These are phyloP conservation scores for Pythium sp. DNA, from an alignment of 352 stramenopile species.

Conservation along the genomic window DNA sequence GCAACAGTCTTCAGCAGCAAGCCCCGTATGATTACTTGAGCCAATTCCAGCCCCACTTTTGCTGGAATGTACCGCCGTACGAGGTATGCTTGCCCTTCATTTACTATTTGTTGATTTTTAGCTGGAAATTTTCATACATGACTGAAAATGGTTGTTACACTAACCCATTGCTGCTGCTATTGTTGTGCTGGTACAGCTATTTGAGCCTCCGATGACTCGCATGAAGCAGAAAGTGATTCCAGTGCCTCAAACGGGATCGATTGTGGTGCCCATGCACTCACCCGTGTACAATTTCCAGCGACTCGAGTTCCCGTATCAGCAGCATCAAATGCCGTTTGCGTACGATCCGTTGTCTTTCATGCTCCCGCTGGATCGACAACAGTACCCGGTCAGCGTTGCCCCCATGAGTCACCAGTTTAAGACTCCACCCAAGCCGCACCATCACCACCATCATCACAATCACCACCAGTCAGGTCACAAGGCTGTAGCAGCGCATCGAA, in stretches of 20 bases:
- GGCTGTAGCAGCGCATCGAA: background rate
- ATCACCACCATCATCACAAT: background rate
- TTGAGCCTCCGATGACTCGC: background rate
- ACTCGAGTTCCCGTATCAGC: slow-evolving; percentile 1
- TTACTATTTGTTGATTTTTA: background rate
- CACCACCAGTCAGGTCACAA: background rate
- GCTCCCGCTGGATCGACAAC: slow-evolving; percentile 7
- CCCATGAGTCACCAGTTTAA: slow-evolving; percentile 11
- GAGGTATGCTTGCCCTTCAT: slow-evolving; percentile 7
- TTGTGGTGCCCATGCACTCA: slow-evolving; percentile 17
- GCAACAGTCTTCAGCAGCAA: background rate
- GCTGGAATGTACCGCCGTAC: slow-evolving; percentile 5
- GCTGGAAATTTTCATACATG: background rate
- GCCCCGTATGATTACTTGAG: background rate
- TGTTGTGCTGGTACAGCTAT: background rate
- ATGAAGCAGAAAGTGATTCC: slow-evolving; percentile 18
- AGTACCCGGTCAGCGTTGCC: slow-evolving; percentile 7
- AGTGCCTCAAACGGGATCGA: slow-evolving; percentile 2
- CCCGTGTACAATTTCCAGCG: slow-evolving; percentile 7
- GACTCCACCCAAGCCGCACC: slow-evolving; percentile 1
- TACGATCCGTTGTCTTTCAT: slow-evolving; percentile 13
- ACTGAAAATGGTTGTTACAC: background rate
- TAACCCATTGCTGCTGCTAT: background rate
- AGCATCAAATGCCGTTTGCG: background rate
- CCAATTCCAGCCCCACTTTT: slow-evolving; percentile 1